phyloP scores from a whole-genome alignment of 1,284 basidiomycete species.

The Cryptococcus sp. region DNA sequence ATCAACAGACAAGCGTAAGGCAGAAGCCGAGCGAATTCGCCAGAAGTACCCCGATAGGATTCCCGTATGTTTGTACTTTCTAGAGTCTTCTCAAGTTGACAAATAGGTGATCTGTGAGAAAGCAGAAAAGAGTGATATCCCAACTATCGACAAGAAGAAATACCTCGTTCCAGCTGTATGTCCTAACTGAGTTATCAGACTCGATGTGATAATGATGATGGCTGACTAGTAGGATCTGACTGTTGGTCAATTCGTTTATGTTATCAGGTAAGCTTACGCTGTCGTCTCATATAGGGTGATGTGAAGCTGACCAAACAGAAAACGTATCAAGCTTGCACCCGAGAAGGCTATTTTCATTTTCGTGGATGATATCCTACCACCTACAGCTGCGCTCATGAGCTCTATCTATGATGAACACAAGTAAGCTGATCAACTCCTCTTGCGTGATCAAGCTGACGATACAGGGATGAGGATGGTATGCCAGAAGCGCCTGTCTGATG shows the following conservation, averaged over 20 bases:
- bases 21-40: constrained; percentile 85
- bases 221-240: constrained; percentile 72
- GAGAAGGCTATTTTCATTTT: constrained; percentile 99
- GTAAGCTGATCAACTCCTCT: constrained; percentile 48
- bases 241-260: constrained; percentile 98
- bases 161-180: constrained; percentile 92
- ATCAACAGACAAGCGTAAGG: constrained; percentile 89
- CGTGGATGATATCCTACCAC: constrained; percentile 96
- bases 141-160: constrained; percentile 99
- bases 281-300: not conserved
- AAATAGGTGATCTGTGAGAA: constrained; percentile 98
- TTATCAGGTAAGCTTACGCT: constrained; percentile 60
- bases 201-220: no score
- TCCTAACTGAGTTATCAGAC: constrained; percentile 4
- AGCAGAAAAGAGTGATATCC: constrained; percentile 97
- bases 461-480: constrained; percentile 78
- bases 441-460: constrained; percentile 5
- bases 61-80: constrained; percentile 61
- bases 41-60: constrained; percentile 99
- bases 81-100: not conserved
- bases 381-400: constrained; percentile 97
- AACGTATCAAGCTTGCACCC: constrained; percentile 98
- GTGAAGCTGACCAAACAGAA: constrained; percentile 51
- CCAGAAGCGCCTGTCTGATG: not conserved
- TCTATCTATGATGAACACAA: constrained; percentile 99